A percentile compares a stretch with the other conserved stretches of the same genome.
phyloP scores from a whole-genome alignment of 768 basidiomycete genomes.

The Phlebiopsis flavidoalba region DNA sequence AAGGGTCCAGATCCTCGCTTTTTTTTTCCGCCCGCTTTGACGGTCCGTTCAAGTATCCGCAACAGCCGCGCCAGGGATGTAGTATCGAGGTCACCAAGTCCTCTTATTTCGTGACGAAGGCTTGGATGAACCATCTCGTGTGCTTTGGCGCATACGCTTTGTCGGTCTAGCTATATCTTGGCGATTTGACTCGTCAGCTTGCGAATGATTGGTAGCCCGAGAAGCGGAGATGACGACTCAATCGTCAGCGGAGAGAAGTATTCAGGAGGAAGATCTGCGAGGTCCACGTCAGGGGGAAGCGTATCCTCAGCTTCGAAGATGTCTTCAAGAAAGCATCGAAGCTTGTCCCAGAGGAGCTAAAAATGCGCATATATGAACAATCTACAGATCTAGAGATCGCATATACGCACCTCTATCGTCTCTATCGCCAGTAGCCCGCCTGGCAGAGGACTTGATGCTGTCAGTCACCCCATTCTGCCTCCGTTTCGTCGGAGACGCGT shows the following conservation, averaged over 20 bases:
- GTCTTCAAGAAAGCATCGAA: constrained; percentile 73
- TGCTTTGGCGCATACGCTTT: constrained; percentile 56
- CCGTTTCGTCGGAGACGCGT: constrained; percentile 18
- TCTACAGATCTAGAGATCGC: constrained; percentile 7
- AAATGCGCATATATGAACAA: background rate
- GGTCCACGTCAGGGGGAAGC: constrained; percentile 50
- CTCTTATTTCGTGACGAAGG: constrained; percentile 31
- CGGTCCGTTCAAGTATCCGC: constrained; percentile 74
- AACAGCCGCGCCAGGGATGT: constrained; percentile 58
- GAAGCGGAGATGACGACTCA: constrained; percentile 55
- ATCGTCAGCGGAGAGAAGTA: constrained; percentile 60
- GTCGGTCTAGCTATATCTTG: constrained; percentile 63
- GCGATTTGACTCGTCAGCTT: constrained; percentile 69
- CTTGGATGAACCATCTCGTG: constrained; percentile 30
- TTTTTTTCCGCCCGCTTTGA: constrained; percentile 71
- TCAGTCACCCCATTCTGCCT: constrained; percentile 19
- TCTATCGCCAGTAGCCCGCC: constrained; percentile 60
- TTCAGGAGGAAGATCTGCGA: constrained; percentile 47
- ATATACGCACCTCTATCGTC: constrained; percentile 61
- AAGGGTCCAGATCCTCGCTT: constrained; percentile 73
- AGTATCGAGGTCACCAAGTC: constrained; percentile 63
- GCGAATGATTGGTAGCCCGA: constrained; percentile 51
- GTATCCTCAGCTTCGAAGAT: constrained; percentile 80
- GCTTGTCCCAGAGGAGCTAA: constrained; percentile 73
- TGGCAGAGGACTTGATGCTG: constrained; percentile 43